These are phyloP conservation scores for Chamaecrista fasciculata DNA, from an alignment of 306 rosid species.

Conservation along the genomic window DNA sequence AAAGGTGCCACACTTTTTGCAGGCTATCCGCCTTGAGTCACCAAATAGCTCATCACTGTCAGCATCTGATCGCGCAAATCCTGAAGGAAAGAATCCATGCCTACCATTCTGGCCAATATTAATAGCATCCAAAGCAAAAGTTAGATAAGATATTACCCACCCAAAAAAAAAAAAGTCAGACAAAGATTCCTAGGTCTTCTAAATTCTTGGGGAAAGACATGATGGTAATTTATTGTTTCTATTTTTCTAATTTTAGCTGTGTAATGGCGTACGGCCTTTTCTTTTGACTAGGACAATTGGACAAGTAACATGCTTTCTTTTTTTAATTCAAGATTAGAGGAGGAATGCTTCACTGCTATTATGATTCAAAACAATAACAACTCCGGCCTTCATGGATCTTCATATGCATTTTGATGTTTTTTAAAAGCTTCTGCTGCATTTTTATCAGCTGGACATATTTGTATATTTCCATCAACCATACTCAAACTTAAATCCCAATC, in stretches of 20 bases:
- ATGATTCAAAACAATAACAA: constrained; percentile 21
- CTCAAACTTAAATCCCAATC: constrained; percentile 5
- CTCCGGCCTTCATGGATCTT: constrained; percentile 13
- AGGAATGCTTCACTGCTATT: constrained; percentile 20
- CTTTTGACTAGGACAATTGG: background rate
- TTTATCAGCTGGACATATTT: constrained; percentile 47
- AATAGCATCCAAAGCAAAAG: constrained; percentile 40
- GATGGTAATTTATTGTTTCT: constrained; percentile 3
- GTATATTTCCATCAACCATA: constrained; percentile 2
- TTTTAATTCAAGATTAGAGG: constrained; percentile 2
- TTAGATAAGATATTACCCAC: constrained; percentile 26
- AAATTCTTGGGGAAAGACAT: background rate
- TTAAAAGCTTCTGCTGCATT: constrained; percentile 97
- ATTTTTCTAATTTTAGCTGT: background rate
- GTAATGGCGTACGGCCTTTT: background rate
- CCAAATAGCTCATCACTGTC: constrained; percentile 73
- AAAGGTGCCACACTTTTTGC: constrained; percentile 82
- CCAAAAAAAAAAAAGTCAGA: constrained; percentile 1
- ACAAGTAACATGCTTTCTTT: background rate
- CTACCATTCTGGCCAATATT: constrained; percentile 69
- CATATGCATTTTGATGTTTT: constrained; percentile 96
- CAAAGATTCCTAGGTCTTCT: constrained; percentile 2
- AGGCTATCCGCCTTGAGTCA: constrained; percentile 76
- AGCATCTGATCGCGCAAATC: constrained; percentile 59
- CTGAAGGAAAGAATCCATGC: constrained; percentile 64